Evolutionary conservation across 129 eudicot species (phyloP).

Genomic region (Lactuca saligna): DNA sequence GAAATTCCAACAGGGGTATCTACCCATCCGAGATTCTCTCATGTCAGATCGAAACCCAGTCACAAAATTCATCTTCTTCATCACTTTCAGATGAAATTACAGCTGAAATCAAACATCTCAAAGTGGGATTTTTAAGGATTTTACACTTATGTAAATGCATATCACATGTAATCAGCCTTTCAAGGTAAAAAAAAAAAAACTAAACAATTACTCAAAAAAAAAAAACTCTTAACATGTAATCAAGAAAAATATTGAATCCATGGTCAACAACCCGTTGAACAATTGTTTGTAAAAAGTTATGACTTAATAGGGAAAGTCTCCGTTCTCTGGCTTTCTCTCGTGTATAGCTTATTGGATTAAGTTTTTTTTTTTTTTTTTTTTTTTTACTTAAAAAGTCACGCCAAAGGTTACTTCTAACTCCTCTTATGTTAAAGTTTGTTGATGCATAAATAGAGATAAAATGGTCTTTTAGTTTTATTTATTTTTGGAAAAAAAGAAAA

Average conservation of each 20-base stretch:
- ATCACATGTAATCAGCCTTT: conserved; percentile 43
- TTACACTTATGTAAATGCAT: conserved; percentile 59
- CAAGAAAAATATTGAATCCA: conserved; percentile 2
- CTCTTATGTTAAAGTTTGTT: too few relatives aligned
- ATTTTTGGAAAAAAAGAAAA: neutral
- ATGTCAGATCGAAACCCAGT: conserved; percentile 28
- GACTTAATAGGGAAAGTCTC: too few relatives aligned
- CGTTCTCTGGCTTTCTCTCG: too few relatives aligned
- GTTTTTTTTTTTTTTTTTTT: too few relatives aligned
- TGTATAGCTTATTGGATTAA: too few relatives aligned
- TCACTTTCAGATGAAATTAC: conserved; percentile 39
- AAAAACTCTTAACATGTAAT: too few relatives aligned
- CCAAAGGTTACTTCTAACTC: too few relatives aligned
- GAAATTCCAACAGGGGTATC: conserved; percentile 54
- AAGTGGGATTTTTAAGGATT: conserved; percentile 61
- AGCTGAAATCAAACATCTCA: conserved; percentile 46
- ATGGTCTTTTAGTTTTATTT: too few relatives aligned
- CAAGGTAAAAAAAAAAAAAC: conserved; percentile 13
- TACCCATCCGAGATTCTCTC: conserved; percentile 69
- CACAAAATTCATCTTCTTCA: conserved; percentile 21
- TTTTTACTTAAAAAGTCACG: too few relatives aligned
- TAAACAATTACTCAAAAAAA: conserved; percentile 3
- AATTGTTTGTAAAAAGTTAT: too few relatives aligned
- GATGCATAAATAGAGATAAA: too few relatives aligned
- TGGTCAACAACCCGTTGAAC: conserved; percentile 32